Base-by-base conservation (phyloP, 2,329 filamentous ascomycete genomes). In the Cytospora piceae region DNA sequence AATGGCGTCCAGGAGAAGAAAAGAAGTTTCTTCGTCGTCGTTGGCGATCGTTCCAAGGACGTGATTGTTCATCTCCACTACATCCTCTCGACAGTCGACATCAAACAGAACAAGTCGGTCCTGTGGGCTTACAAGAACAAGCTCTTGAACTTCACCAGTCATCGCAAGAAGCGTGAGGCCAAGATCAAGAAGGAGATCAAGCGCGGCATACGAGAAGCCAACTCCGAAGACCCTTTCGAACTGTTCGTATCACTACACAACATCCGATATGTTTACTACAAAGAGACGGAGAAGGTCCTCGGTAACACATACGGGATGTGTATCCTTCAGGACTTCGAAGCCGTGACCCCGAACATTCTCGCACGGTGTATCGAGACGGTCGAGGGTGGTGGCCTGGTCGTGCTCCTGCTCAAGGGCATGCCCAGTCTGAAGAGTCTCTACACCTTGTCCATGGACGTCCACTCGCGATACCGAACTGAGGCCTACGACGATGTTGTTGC, bases 111-210 rank as follows among this genome's bases (percentile, higher is more conserved):
- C 81, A 98, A 98, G 78, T 95, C 92, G 15, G 93, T 99, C 3
- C 82, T 99, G 14, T 99, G 95, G 95, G 94, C 95, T 24, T 99
- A 99, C 83, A 98, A 98, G 84, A 96, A 96, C 77, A 95, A 99
- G 78, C 85, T 99, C 14, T 82, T 99, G 37, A 94, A 93, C 58
- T 98, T 98, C 77, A 96, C 93, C 37, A 88, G 92, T 81, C 94
- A 99, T 79, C 91, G 95, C 63, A 96, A 97, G 84, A 99, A 99
- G 88, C 91, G 95, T 73, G 95, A 99, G 79, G 89, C 90, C 74
- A 99, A 97, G 83, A 97, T 99, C 78, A 97, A 97, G 82, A 97
- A 94, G 79, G 95, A 99, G 75, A 93, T 99, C 78, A 97, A 96
- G 82, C 87, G 93, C 73, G 95, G 95, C 54, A 93, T 94, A 71